Evolutionary conservation across 108 stramenopile species (phyloP), one percentile per base, ranked within the genome.

Genomic region (Nitzschia putrida): DNA sequence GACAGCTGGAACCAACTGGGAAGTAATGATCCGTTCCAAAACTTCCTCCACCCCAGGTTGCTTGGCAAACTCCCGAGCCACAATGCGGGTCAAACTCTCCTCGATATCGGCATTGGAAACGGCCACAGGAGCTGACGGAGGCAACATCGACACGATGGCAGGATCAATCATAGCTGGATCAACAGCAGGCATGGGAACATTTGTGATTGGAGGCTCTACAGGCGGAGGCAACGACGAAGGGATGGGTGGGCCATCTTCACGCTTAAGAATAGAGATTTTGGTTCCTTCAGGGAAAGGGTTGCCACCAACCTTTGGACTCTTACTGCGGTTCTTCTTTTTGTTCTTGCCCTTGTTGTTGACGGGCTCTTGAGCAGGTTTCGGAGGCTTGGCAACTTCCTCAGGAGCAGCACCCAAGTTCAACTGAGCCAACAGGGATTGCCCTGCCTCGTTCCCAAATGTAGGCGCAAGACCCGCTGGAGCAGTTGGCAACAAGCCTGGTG

Each of bases 221-320:
- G 66, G 2, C 21, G 74, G 45, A 37, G 71, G 43, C 45, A 14
- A 6, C 26, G 22, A 61, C 0, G 72, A 44, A 25, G 65, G 49
- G 7, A 53, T 11, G 8, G 72, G 56, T 13, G 66, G 39, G 14
- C 22, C 7, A 9, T 52, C 66, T 55, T 82, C 77, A 13, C 80
- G 70, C 41, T 83, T 83, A 21, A 86, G 74, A 69, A 86, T 83
- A n/a, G 81, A 59, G 61, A 86, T 76, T 42, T 83, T 79, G 42
- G 58, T 70, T 53, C 68, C 75, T 13, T 64, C 82, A 24, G 66
- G 64, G 14, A 70, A 55, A 9, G 63, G 64, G 45, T 66, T 23
- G 9, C 53, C 64, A 22, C 29, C 39, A 88, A n/a, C 84, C 90
- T 61, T 81, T 13, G 78, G 68, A 23, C 66, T 43, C 23, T 65